Evolutionary conservation across 768 basidiomycete species (phyloP).

Genomic region (Lyophyllum decastes): DNA sequence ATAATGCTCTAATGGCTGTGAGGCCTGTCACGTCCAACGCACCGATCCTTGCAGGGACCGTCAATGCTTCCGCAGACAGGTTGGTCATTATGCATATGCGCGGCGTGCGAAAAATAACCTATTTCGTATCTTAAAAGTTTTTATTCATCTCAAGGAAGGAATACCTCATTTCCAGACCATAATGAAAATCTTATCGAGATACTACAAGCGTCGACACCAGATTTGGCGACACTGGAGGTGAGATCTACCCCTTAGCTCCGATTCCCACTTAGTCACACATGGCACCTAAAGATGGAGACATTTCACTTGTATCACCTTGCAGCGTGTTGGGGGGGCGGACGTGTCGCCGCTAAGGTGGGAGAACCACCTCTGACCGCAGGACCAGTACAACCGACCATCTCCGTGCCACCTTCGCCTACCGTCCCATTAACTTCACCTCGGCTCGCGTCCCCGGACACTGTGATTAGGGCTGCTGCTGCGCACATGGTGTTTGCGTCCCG

Average conservation of each 20-base stretch:
- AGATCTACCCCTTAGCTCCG: slow-evolving; percentile 6
- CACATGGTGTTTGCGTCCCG: slow-evolving; percentile 86
- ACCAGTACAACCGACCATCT: slow-evolving; percentile 41
- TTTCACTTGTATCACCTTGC: slow-evolving; percentile 83
- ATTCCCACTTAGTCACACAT: neutral
- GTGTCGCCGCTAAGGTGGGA: slow-evolving; percentile 19
- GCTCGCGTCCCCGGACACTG: slow-evolving; percentile 28
- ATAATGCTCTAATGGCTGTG: slow-evolving; percentile 41
- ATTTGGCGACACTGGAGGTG: slow-evolving; percentile 74
- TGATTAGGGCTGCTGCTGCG: slow-evolving; percentile 74
- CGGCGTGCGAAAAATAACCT: slow-evolving; percentile 4
- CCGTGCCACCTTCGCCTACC: slow-evolving; percentile 24
- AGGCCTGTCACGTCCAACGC: slow-evolving; percentile 40
- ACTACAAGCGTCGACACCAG: slow-evolving; percentile 48
- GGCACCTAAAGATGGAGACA: slow-evolving; percentile 70
- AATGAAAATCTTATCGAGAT: slow-evolving; percentile 64
- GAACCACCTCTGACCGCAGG: slow-evolving; percentile 46
- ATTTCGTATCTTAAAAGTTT: slow-evolving; percentile 51
- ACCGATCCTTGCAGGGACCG: slow-evolving; percentile 42
- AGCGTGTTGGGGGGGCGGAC: slow-evolving; percentile 56
- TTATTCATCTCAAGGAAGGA: slow-evolving; percentile 85
- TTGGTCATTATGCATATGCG: slow-evolving; percentile 23
- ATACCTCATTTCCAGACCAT: slow-evolving; percentile 77
- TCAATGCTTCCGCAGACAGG: slow-evolving; percentile 87
- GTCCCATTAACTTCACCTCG: slow-evolving; percentile 14